Evolutionary conservation across 352 stramenopile species (phyloP).

Genomic region (Phytophthora syringae): DNA sequence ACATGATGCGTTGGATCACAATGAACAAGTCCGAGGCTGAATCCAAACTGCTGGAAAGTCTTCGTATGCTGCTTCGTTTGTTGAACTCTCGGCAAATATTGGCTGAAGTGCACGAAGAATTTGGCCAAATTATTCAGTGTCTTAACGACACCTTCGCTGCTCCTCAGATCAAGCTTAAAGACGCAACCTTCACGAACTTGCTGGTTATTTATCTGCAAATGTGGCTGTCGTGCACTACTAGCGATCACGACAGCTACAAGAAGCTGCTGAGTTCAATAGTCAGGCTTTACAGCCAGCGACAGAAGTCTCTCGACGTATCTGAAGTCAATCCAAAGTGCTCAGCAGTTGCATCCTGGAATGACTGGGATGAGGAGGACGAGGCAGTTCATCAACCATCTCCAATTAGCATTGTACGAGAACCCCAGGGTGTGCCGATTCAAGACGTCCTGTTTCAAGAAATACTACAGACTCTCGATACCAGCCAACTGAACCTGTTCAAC

Average conservation of each 20-base stretch:
- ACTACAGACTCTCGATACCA: slow-evolving; percentile 9
- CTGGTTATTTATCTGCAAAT: slow-evolving; percentile 34
- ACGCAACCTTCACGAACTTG: slow-evolving; percentile 11
- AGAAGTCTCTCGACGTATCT: not conserved
- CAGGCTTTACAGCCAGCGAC: slow-evolving; percentile 25
- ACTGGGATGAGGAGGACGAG: slow-evolving; percentile 49
- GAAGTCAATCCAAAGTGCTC: not conserved
- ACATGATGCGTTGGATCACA: slow-evolving; percentile 80
- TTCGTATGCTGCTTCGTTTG: slow-evolving; percentile 36
- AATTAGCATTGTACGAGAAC: slow-evolving; percentile 1
- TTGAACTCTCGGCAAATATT: not conserved
- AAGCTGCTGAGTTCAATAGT: slow-evolving; percentile 3
- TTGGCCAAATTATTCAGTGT: slow-evolving; percentile 4
- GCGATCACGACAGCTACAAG: not conserved
- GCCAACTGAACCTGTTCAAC: slow-evolving; percentile 4
- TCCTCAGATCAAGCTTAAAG: slow-evolving; percentile 10
- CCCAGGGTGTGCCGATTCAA: not conserved
- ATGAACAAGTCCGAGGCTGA: slow-evolving; percentile 49
- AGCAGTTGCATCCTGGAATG: slow-evolving; percentile 36
- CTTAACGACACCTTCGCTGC: not conserved
- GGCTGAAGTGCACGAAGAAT: slow-evolving; percentile 16
- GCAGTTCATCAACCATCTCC: slow-evolving; percentile 22
- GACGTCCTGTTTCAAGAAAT: slow-evolving; percentile 23
- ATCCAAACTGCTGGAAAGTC: slow-evolving; percentile 34
- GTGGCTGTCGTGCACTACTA: slow-evolving; percentile 18